Conservation (phyloP, 345 rosid species). For the Melaleuca quinquenervia region DNA sequence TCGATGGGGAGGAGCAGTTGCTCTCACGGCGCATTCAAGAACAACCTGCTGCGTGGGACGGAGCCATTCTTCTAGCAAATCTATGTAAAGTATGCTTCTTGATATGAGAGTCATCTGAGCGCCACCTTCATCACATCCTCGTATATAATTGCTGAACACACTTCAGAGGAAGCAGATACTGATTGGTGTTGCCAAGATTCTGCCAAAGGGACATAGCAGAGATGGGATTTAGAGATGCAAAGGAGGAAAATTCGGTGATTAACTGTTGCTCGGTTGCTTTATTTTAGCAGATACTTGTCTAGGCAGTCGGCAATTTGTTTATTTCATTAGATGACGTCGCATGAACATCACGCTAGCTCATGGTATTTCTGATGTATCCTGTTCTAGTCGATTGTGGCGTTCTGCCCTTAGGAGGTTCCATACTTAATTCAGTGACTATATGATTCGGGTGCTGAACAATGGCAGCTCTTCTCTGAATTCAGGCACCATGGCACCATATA, state of each 20-base stretch:
- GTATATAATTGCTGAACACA: neutral
- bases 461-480: slow-evolving; percentile 5
- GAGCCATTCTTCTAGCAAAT: slow-evolving; percentile 79
- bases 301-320: too few relatives aligned
- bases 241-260: slow-evolving; percentile 48
- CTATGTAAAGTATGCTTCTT: slow-evolving; percentile 72
- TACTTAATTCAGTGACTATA: too few relatives aligned
- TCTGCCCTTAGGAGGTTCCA: too few relatives aligned
- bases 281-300: too few relatives aligned
- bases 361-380: too few relatives aligned
- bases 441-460: too few relatives aligned
- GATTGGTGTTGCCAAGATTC: slow-evolving; percentile 56
- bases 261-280: too few relatives aligned
- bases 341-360: too few relatives aligned
- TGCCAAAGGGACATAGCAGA: slow-evolving; percentile 82
- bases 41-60: slow-evolving; percentile 74
- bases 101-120: too few relatives aligned
- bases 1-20: slow-evolving; percentile 95
- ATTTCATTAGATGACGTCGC: too few relatives aligned
- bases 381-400: too few relatives aligned
- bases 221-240: slow-evolving; percentile 49
- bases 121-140: neutral
- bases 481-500: slow-evolving; percentile 57
- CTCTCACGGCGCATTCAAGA: slow-evolving; percentile 66
- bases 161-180: slow-evolving; percentile 28